Conservation (phyloP, 495 filamentous ascomycete genomes). For the Cercophora samala region DNA sequence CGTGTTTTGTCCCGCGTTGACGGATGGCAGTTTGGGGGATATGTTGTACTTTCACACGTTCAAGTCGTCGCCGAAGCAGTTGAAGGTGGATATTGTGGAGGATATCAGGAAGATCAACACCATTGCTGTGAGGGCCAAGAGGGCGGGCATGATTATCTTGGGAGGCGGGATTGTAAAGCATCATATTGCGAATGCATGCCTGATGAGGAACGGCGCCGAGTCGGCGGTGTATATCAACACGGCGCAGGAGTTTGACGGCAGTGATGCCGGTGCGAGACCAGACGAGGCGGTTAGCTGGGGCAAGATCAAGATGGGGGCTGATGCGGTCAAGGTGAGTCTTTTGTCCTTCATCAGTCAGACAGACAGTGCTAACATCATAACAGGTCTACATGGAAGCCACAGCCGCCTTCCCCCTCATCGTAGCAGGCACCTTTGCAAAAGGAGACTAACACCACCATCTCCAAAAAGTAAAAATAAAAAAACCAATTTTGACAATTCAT, state of each 20-base stretch:
- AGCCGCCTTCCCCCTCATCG: constrained; percentile 86
- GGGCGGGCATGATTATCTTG: constrained; percentile 89
- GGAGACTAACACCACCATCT: constrained; percentile 25
- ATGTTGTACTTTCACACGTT: constrained; percentile 98
- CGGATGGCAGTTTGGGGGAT: constrained; percentile 90
- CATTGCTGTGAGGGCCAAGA: constrained; percentile 75
- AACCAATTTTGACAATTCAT: not conserved
- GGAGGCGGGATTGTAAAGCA: constrained; percentile 94
- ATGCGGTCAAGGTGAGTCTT: constrained; percentile 72
- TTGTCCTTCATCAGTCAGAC: not conserved
- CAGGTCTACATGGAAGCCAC: constrained; percentile 91
- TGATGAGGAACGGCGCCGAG: constrained; percentile 97
- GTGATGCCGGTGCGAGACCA: constrained; percentile 90
- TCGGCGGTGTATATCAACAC: constrained; percentile 97
- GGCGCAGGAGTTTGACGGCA: constrained; percentile 93
- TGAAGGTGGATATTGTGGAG: constrained; percentile 82
- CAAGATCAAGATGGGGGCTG: constrained; percentile 85
- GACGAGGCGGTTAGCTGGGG: constrained; percentile 98
- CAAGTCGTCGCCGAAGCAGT: constrained; percentile 70
- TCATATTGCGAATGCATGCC: constrained; percentile 92
- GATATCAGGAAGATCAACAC: constrained; percentile 89
- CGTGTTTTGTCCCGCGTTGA: constrained; percentile 93
- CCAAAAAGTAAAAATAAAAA: constrained; percentile 17
- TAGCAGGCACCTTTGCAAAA: constrained; percentile 88
- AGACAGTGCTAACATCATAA: not conserved